These are phyloP conservation scores for Tetrapisispora arboricola DNA, from an alignment of 805 yeast species.

Conservation along the genomic window DNA sequence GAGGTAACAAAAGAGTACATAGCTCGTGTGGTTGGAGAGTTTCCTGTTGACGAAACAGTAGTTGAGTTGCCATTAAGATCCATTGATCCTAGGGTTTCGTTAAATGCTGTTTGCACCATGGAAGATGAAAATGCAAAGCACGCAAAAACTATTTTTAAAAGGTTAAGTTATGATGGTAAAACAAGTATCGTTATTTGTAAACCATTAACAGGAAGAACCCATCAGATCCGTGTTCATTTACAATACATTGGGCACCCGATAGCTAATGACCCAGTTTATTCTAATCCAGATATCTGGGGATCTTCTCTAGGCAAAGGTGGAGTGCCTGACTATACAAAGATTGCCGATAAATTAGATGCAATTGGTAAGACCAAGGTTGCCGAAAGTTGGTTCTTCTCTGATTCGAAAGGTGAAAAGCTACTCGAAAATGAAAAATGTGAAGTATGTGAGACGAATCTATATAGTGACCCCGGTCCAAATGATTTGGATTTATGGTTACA, in stretches of 20 bases:
- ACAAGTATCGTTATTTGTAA: conserved; percentile 62
- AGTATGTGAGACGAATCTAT: conserved; percentile 58
- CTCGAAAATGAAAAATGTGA: conserved; percentile 45
- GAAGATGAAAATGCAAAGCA: conserved; percentile 38
- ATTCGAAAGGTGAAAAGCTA: conserved; percentile 55
- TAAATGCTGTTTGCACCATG: conserved; percentile 41
- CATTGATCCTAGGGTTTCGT: conserved; percentile 60
- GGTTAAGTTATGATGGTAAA: conserved; percentile 58
- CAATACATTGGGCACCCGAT: conserved; percentile 86
- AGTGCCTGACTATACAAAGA: conserved; percentile 37
- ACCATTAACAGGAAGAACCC: conserved; percentile 90
- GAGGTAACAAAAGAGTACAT: conserved; percentile 72
- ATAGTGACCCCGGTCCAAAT: conserved; percentile 80
- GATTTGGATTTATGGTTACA: conserved; percentile 88
- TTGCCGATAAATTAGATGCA: conserved; percentile 42
- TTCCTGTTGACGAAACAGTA: conserved; percentile 48
- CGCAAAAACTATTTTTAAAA: conserved; percentile 61
- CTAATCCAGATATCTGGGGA: conserved; percentile 79
- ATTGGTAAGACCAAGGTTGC: conserved; percentile 66
- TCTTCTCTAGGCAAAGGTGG: conserved; percentile 53
- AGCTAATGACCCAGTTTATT: conserved; percentile 85
- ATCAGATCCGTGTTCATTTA: conserved; percentile 88
- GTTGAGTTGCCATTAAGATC: conserved; percentile 65
- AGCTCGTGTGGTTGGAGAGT: conserved; percentile 81
- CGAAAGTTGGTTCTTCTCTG: conserved; percentile 54